phyloP scores from a whole-genome alignment of 257 asterid species.

The Marsdenia floribunda region DNA sequence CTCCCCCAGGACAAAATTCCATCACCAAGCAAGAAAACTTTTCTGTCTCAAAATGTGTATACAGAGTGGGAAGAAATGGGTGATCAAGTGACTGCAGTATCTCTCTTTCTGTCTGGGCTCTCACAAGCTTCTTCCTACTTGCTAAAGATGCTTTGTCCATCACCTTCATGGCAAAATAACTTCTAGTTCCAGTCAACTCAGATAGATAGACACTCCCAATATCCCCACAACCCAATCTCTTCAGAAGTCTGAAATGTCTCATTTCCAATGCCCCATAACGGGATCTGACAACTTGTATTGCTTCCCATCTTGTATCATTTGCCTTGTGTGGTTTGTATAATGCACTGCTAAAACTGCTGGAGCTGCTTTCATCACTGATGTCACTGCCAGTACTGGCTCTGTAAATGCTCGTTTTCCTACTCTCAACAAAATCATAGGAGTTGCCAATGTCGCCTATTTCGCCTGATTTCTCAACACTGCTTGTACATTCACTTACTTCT shows the following conservation, averaged over 20 bases:
- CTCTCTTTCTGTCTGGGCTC: conserved; percentile 67
- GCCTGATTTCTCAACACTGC: conserved; percentile 42
- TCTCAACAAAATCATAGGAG: conserved; percentile 42
- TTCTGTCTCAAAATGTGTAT: conserved; percentile 56
- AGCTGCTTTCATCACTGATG: conserved; percentile 59
- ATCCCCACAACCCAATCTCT: conserved; percentile 57
- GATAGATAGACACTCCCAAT: conserved; percentile 55
- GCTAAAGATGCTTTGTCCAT: conserved; percentile 56
- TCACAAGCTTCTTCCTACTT: conserved; percentile 50
- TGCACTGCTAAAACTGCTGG: conserved; percentile 42
- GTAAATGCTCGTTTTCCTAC: conserved; percentile 41
- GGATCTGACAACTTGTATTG: conserved; percentile 50
- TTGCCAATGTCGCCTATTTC: conserved; percentile 46
- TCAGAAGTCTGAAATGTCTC: conserved; percentile 47
- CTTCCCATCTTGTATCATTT: conserved; percentile 61
- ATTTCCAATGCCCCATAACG: conserved; percentile 43
- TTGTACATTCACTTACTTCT: conserved; percentile 37
- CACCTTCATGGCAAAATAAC: conserved; percentile 66
- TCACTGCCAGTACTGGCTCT: conserved; percentile 56
- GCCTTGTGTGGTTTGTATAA: conserved; percentile 55
- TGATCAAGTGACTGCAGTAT: conserved; percentile 56
- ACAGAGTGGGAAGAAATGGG: conserved; percentile 61
- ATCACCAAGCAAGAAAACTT: conserved; percentile 58
- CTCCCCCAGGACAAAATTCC: conserved; percentile 72
- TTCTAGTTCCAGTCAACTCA: conserved; percentile 51